These are phyloP conservation scores for Vigna reflexopilosa DNA, from an alignment of 306 rosid species.

Conservation along the genomic window DNA sequence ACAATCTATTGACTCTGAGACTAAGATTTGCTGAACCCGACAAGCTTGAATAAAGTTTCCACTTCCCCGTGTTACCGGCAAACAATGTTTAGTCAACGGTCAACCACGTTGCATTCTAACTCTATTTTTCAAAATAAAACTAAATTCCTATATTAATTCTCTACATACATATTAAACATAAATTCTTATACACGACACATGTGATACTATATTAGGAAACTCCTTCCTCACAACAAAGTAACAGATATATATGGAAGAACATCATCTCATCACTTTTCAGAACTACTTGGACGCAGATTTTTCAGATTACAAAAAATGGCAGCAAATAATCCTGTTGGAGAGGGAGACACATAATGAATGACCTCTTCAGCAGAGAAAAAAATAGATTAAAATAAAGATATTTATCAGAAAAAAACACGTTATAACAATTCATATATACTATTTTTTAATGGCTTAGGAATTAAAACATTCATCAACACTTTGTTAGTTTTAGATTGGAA, in stretches of 20 bases:
- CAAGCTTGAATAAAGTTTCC: constrained; percentile 42
- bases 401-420: too few relatives aligned
- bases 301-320: neutral
- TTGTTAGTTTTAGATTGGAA: too few relatives aligned
- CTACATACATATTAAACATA: neutral
- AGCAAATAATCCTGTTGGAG: too few relatives aligned
- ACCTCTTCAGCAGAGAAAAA: too few relatives aligned
- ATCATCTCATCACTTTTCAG: neutral
- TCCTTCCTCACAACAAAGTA: neutral
- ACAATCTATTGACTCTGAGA: constrained; percentile 37
- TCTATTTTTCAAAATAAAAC: neutral
- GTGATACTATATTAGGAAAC: too few relatives aligned
- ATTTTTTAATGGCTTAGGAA: too few relatives aligned
- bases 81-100: constrained; percentile 27
- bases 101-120: constrained; percentile 16
- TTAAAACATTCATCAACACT: too few relatives aligned
- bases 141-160: too few relatives aligned
- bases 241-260: constrained; percentile 4
- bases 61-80: constrained; percentile 42
- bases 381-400: too few relatives aligned
- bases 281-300: neutral
- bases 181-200: neutral
- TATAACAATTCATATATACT: too few relatives aligned
- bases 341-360: too few relatives aligned
- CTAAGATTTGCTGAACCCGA: constrained; percentile 41